Base-by-base conservation (phyloP, 2,329 filamentous ascomycete genomes). In the Chaetothyriales sp. region DNA sequence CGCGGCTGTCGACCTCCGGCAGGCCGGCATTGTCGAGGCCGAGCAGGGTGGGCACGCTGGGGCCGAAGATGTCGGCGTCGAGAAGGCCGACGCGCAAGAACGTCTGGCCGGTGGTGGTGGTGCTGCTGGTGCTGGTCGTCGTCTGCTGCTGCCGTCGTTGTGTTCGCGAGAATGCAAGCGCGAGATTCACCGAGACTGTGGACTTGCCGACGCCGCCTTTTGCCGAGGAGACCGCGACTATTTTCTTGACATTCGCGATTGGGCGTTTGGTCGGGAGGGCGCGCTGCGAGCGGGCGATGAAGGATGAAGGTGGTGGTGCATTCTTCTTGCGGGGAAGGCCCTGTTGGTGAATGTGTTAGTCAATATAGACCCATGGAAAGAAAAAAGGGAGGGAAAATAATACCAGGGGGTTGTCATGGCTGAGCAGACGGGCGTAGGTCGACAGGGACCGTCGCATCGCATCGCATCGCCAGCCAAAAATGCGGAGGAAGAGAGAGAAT, bases 171-270 rank as follows among this genome's bases (percentile, higher is more conserved):
- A 95, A 86, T 4, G 89, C 80, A 0, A 98, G 74, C 0, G 92
- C 86, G 20, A 98, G 74, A 61, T 98, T 98, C 28, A 74, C 84
- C 53, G 90, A 83, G 44, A 96, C 81, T 6, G 92, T 98, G 59
- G 87, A 95, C 65, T 98, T 98, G 1, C 92, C 92, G 0, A 98
- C 92, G n/a, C 92, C 92, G 2, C 92, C 92, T 64, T 98, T 98
- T 12, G 92, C 92, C 1, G 89, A 96, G 3, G 88, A 95, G 12
- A 98, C 86, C n/a, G 89, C 88, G 53, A 98, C 79, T n/a, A 95
- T 81, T 65, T 94, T 95, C 57, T 80, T 78, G 20, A 98, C 90
- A 64, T 89, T 81, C 22, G 78, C 77, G 59, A 98, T 94, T 59
- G 79, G 81, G 57, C 86, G 79, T 61, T 84, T 82, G 60, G 87